Evolutionary conservation across 768 basidiomycete species (phyloP).

Genomic region (Pluteus cervinus): DNA sequence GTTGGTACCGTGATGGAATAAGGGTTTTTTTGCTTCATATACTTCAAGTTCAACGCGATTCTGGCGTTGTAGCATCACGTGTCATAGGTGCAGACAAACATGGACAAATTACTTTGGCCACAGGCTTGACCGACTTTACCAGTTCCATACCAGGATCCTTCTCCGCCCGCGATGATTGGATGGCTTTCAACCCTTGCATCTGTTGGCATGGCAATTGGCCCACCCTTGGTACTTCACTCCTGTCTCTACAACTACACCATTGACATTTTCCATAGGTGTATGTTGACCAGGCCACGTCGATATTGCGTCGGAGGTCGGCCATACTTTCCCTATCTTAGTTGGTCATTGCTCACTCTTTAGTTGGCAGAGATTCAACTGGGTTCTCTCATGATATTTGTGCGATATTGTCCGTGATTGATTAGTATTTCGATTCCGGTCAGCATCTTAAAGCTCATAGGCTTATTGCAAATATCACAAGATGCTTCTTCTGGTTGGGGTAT

Average conservation of each 20-base stretch:
- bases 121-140: neutral
- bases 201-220: slow-evolving; percentile 79
- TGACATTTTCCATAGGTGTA: slow-evolving; percentile 47
- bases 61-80: neutral
- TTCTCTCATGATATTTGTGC: slow-evolving; percentile 86
- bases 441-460: slow-evolving; percentile 38
- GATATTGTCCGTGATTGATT: slow-evolving; percentile 69
- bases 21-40: neutral
- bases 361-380: slow-evolving; percentile 68
- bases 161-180: no score
- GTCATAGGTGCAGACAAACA: neutral
- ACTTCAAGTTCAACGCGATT: neutral
- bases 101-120: no score
- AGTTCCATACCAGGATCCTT: neutral
- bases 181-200: slow-evolving; percentile 72
- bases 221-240: slow-evolving; percentile 47
- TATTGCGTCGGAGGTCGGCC: slow-evolving; percentile 64
- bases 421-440: slow-evolving; percentile 5
- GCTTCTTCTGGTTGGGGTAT: slow-evolving; percentile 86
- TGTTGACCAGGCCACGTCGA: slow-evolving; percentile 77
- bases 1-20: no score
- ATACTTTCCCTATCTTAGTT: slow-evolving; percentile 3
- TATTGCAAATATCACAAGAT: slow-evolving; percentile 80
- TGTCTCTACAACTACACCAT: slow-evolving; percentile 1
- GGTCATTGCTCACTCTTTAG: slow-evolving; percentile 3